phyloP scores from a whole-genome alignment of 1,139 yeast species.

The Geotrichum armillariae region DNA sequence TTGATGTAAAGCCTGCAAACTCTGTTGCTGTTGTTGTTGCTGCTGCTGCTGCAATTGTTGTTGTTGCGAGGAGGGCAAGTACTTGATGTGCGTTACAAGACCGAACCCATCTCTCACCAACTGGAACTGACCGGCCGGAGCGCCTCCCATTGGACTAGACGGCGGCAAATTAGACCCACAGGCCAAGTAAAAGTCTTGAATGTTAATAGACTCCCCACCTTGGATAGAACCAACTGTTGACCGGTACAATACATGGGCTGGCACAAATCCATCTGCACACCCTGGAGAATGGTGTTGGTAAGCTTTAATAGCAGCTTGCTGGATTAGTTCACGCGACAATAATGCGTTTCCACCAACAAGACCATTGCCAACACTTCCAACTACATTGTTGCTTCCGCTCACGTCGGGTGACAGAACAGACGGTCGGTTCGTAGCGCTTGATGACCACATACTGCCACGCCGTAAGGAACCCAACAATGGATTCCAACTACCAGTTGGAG shows the following conservation, averaged over 20 bases:
- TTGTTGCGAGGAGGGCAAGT: constrained; percentile 9
- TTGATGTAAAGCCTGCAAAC: too few relatives aligned
- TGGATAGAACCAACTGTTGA: constrained; percentile 26
- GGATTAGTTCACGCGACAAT: constrained; percentile 24
- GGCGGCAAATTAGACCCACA: constrained; percentile 22
- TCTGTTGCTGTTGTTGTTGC: constrained; percentile 11
- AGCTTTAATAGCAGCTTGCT: constrained; percentile 32
- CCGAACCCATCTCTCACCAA: constrained; percentile 37
- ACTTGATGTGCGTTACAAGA: constrained; percentile 37
- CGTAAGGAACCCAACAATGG: constrained; percentile 18
- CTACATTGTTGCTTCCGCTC: neutral
- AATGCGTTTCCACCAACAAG: constrained; percentile 8
- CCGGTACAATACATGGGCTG: constrained; percentile 38
- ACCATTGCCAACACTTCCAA: neutral
- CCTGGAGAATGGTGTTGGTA: constrained; percentile 32
- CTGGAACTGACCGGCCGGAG: constrained; percentile 29
- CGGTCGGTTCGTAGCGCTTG: constrained; percentile 3
- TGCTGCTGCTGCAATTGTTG: constrained; percentile 5
- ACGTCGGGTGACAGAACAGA: neutral
- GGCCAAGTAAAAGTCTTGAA: constrained; percentile 36
- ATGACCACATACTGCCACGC: constrained; percentile 22
- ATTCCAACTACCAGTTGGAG: constrained; percentile 12
- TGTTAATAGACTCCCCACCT: constrained; percentile 29
- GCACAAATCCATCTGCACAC: constrained; percentile 38
- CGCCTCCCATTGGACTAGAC: constrained; percentile 21